A percentile compares a stretch with the other conserved stretches of the same genome.
Conservation (phyloP, 768 basidiomycete species). For the Russula dissimulans region DNA sequence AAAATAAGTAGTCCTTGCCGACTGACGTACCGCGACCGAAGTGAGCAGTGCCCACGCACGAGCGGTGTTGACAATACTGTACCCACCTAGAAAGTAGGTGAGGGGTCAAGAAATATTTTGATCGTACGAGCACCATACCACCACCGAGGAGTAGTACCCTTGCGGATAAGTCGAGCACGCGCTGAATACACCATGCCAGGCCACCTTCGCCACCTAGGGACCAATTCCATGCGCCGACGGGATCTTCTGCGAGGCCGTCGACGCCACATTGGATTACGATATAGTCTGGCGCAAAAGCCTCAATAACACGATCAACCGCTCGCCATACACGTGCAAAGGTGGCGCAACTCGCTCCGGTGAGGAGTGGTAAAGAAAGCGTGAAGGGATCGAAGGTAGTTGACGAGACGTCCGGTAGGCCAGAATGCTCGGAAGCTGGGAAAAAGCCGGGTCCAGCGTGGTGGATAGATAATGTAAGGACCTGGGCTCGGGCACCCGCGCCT, state of each 20-base stretch:
- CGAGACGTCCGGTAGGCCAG: constrained; percentile 36
- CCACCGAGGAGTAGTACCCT: constrained; percentile 70
- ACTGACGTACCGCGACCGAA: constrained; percentile 53
- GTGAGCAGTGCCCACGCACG: constrained; percentile 83
- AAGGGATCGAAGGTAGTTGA: constrained; percentile 42
- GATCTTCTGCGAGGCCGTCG: constrained; percentile 82
- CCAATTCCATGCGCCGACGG: constrained; percentile 68
- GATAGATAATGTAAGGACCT: constrained; percentile 58
- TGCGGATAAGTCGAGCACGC: constrained; percentile 43
- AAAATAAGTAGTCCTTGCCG: not conserved
- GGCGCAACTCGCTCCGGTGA: constrained; percentile 51
- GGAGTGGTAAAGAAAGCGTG: constrained; percentile 74
- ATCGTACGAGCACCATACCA: constrained; percentile 34
- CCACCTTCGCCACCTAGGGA: constrained; percentile 46
- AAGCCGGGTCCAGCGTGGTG: constrained; percentile 81
- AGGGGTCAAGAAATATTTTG: not conserved
- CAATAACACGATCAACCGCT: constrained; percentile 48
- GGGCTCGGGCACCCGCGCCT: constrained; percentile 27
- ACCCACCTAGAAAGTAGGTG: constrained; percentile 50
- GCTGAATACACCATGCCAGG: constrained; percentile 57
- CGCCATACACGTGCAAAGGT: constrained; percentile 61
- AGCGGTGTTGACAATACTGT: constrained; percentile 74
- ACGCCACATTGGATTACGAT: constrained; percentile 80
- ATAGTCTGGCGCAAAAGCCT: constrained; percentile 64
- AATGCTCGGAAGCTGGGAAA: constrained; percentile 58